phyloP scores from a whole-genome alignment of 495 filamentous ascomycete species.

The Margaritispora aquatica region DNA sequence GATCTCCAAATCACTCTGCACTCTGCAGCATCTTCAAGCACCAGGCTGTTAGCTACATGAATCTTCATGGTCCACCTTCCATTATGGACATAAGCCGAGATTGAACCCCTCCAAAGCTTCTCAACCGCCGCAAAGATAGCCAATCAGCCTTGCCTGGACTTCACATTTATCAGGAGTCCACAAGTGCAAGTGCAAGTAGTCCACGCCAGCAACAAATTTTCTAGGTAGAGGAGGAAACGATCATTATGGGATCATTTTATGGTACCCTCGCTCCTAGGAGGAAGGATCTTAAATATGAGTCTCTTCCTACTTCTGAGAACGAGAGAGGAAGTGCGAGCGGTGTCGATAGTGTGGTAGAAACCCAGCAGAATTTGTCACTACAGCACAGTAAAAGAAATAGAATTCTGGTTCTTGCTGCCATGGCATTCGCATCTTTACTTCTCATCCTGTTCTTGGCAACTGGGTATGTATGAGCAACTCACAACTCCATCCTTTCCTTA shows the following conservation, averaged over 20 bases:
- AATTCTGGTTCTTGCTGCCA: neutral
- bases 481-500: neutral
- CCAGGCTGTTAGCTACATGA: neutral
- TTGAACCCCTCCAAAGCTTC: neutral
- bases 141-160: constrained; percentile 1
- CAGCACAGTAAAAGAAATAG: neutral
- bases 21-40: neutral
- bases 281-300: constrained; percentile 6
- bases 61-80: neutral
- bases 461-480: constrained; percentile 8
- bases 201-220: neutral
- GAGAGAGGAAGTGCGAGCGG: neutral
- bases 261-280: neutral
- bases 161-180: neutral
- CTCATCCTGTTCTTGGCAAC: constrained; percentile 15
- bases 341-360: neutral
- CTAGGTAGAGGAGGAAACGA: too few relatives aligned
- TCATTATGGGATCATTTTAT: neutral
- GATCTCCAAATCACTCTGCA: neutral
- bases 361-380: neutral
- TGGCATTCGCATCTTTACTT: constrained; percentile 8
- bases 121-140: neutral
- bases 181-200: too few relatives aligned
- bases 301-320: constrained; percentile 4
- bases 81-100: constrained; percentile 7